Evolutionary conservation across 495 filamentous ascomycete species (phyloP).

Genomic region (Neurospora sp.): DNA sequence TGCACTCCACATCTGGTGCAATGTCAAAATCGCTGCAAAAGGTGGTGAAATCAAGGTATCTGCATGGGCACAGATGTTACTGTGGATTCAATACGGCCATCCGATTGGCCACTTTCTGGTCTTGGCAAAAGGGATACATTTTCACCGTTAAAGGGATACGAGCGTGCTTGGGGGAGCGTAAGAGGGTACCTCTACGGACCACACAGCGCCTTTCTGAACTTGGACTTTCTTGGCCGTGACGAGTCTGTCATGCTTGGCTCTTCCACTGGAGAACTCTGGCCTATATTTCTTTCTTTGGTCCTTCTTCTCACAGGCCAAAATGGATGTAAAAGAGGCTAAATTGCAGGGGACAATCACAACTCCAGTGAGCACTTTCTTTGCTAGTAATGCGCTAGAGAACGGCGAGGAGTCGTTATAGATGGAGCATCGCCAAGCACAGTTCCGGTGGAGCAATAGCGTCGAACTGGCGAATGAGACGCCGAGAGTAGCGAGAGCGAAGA

Average conservation of each 20-base stretch:
- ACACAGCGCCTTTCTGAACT: not conserved
- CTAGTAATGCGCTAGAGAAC: not conserved
- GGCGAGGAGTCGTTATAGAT: not conserved
- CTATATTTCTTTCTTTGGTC: not conserved
- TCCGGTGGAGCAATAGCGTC: not conserved
- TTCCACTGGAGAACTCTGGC: not conserved
- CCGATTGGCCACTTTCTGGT: too few species aligned
- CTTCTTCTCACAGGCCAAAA: not conserved
- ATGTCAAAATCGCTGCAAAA: too few species aligned
- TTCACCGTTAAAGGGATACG: too few species aligned
- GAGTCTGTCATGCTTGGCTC: not conserved
- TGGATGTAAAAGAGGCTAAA: not conserved
- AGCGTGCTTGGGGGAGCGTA: not conserved
- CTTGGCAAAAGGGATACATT: too few species aligned
- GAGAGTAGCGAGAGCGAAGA: slow-evolving; percentile 10
- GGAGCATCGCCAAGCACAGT: not conserved
- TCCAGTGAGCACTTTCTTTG: not conserved
- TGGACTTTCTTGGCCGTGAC: not conserved
- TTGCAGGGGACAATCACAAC: not conserved
- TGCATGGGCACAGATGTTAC: too few species aligned
- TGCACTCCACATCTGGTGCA: too few species aligned
- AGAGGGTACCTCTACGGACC: not conserved
- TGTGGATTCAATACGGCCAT: too few species aligned
- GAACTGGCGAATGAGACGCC: not conserved
- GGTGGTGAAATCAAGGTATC: too few species aligned